These are phyloP conservation scores for Baudoinia panamericana DNA, from an alignment of 495 filamentous ascomycete genomes.

Conservation along the genomic window DNA sequence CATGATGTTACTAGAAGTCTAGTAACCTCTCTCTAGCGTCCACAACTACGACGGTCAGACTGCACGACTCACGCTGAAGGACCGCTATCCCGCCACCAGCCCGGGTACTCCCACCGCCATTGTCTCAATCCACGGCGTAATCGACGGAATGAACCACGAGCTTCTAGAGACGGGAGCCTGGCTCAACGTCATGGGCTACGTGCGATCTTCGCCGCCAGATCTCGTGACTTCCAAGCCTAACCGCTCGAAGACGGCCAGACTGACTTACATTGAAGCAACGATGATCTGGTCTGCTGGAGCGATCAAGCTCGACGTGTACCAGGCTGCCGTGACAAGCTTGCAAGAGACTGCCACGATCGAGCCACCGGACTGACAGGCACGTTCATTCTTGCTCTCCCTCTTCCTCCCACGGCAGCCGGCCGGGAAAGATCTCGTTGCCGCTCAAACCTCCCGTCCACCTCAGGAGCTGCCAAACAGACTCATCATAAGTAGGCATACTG, in stretches of 20 bases:
- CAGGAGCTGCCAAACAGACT: constrained; percentile 9
- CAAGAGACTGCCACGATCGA: constrained; percentile 6
- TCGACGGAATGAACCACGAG: constrained; percentile 49
- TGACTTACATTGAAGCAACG: constrained; percentile 17
- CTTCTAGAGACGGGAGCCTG: constrained; percentile 67
- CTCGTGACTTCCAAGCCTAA: constrained; percentile 18
- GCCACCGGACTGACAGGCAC: no score
- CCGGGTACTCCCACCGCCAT: constrained; percentile 32
- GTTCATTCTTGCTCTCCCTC: no score
- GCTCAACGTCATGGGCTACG: constrained; percentile 82
- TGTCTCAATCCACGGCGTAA: constrained; percentile 59
- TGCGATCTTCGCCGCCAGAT: no score
- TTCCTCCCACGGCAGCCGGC: constrained; percentile 18
- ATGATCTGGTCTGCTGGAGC: constrained; percentile 25
- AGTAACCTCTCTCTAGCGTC: constrained; percentile 40
- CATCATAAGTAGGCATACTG: not conserved
- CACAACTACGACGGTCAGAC: constrained; percentile 47
- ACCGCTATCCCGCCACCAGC: constrained; percentile 44
- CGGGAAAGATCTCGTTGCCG: constrained; percentile 13
- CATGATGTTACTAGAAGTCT: not conserved
- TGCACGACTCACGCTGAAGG: constrained; percentile 51
- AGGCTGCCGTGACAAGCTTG: constrained; percentile 7
- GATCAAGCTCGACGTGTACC: constrained; percentile 17
- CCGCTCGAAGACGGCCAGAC: not conserved
- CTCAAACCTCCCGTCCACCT: constrained; percentile 16